Evolutionary conservation across 1,284 basidiomycete genomes (phyloP), one percentile per base, ranked within the genome.

Genomic region (Pseudozyma pruni): DNA sequence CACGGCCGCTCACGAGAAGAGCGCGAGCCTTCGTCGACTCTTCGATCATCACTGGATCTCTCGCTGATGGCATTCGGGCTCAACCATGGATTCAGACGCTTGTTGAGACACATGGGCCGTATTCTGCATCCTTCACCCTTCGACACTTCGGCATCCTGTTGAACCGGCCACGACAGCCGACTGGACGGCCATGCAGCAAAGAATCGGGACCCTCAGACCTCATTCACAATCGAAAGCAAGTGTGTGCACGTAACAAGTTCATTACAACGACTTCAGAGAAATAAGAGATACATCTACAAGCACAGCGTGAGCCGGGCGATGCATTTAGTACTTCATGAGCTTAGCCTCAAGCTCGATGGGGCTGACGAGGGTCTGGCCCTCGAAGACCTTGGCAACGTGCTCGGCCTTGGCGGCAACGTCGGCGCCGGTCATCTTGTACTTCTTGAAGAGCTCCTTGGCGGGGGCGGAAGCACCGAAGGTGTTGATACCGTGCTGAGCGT

Each of bases 341-440:
- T 71, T 51, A 17, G 68, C 66, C 58, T 76, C 72, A 33, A 76
- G 55, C 50, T 66, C 72, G 37, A 96, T 85, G 39, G 93, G 93
- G 58, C 91, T 93, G 70, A 89, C 86, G 59, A 94, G 86, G 55
- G 86, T 86, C 40, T 90, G 90, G 85, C 88, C 88, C 87, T 91
- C 90, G 88, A 94, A 96, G 86, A 91, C 93, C 64, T 87, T 87
- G 72, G 92, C 87, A 58, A 94, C 89, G 87, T 93, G 92, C 86
- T 91, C 89, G 76, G 91, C 89, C 52, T 92, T 86, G 52, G 83
- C 83, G 47, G 93, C 91, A 76, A 96, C 63, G 90, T 83, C 92
- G 89, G 88, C 51, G 48, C 61, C 60, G 20, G 71, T 75, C 57
- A 81, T 67, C 53, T 73, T 58, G 74, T 66, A 77, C 57, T 78